Percentiles rank a stretch among this genome's conserved stretches.
Conservation (phyloP, 305 asterid species). For the Fraxinus angustifolia region DNA sequence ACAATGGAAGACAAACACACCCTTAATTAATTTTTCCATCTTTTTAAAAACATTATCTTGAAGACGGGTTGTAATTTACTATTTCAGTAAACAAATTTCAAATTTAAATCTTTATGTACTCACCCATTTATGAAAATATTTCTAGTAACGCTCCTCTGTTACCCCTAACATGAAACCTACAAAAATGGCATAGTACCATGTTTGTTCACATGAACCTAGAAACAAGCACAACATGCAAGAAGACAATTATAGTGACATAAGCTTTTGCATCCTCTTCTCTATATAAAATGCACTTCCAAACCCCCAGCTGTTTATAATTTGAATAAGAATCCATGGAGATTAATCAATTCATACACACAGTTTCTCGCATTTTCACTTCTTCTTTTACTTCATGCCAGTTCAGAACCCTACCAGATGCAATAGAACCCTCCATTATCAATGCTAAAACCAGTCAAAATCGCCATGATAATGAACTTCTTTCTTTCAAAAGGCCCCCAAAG, state of each 20-base stretch:
- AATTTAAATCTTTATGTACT: background rate
- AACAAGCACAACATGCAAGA: background rate
- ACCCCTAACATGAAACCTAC: background rate
- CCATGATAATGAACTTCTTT: slow-evolving; percentile 4
- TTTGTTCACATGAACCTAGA: background rate
- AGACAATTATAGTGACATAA: background rate
- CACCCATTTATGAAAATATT: background rate
- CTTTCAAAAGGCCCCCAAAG: background rate
- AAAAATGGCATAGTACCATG: background rate
- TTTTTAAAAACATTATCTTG: background rate
- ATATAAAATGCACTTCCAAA: background rate
- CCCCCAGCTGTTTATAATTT: background rate
- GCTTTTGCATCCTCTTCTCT: background rate
- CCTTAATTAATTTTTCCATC: background rate
- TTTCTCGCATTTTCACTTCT: slow-evolving; percentile 55
- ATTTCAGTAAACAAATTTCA: background rate
- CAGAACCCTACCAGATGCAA: slow-evolving; percentile 42
- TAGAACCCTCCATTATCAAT: slow-evolving; percentile 35
- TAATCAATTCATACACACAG: slow-evolving; percentile 36
- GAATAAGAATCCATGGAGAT: slow-evolving; percentile 34
- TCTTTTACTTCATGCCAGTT: slow-evolving; percentile 56
- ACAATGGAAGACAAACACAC: no score
- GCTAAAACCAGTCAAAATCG: slow-evolving; percentile 17
- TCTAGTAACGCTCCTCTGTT: background rate
- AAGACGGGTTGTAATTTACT: background rate